Evolutionary conservation across 345 rosid species (phyloP).

Genomic region (Streptanthus diversifolius): DNA sequence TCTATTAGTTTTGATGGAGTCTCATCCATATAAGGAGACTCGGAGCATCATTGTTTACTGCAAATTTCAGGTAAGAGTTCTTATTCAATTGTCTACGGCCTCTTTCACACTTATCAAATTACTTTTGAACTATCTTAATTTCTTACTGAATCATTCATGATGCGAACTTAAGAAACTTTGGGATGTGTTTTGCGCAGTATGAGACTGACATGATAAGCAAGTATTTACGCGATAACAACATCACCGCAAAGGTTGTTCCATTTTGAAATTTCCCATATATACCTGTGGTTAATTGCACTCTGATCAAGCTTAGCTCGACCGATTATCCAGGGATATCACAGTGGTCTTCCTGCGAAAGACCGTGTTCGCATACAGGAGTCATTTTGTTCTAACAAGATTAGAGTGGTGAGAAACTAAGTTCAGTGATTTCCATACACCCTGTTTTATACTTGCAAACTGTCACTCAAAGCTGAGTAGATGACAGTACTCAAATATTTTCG

Average conservation of each 20-base stretch:
- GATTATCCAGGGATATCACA: slow-evolving; percentile 72
- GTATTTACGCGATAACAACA: slow-evolving; percentile 70
- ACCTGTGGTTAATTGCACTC: slow-evolving; percentile 20
- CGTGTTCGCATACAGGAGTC: slow-evolving; percentile 72
- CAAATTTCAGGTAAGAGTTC: slow-evolving; percentile 76
- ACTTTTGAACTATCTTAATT: background rate
- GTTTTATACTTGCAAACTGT: background rate
- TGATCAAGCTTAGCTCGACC: slow-evolving; percentile 30
- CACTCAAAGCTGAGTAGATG: slow-evolving; percentile 13
- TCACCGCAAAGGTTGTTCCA: slow-evolving; percentile 66
- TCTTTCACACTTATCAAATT: background rate
- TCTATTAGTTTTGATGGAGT: slow-evolving; percentile 60
- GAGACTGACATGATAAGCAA: slow-evolving; percentile 84
- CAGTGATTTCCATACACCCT: slow-evolving; percentile 2
- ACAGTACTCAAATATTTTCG: slow-evolving; percentile 11
- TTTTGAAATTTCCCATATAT: slow-evolving; percentile 4
- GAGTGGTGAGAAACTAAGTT: slow-evolving; percentile 62
- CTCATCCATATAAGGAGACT: slow-evolving; percentile 61
- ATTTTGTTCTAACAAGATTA: slow-evolving; percentile 88
- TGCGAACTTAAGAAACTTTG: slow-evolving; percentile 22
- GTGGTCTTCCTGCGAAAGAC: slow-evolving; percentile 75
- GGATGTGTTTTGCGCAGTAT: slow-evolving; percentile 44
- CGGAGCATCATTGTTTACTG: slow-evolving; percentile 86
- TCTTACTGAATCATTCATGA: background rate
- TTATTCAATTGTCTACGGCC: background rate